phyloP scores from a whole-genome alignment of 768 basidiomycete genomes.

The Megacollybia marginata region DNA sequence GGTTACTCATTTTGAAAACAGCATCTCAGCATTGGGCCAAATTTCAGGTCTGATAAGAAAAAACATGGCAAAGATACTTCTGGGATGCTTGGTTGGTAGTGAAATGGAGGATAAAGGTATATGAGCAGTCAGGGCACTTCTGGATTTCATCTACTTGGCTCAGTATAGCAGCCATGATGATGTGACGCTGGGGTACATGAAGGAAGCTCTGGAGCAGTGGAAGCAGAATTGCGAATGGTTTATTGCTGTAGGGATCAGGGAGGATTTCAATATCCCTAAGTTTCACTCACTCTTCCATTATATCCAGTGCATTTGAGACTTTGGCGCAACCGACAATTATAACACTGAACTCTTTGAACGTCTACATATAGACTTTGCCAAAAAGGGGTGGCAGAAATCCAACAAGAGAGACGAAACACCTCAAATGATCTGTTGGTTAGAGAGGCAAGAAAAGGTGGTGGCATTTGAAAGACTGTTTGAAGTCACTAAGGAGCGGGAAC shows the following conservation, averaged over 20 bases:
- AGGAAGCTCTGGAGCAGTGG: slow-evolving; percentile 6
- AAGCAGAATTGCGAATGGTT: slow-evolving; percentile 3
- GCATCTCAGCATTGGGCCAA: slow-evolving; percentile 30
- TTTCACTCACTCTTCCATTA: slow-evolving; percentile 8
- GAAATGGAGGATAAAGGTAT: neutral
- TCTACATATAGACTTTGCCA: neutral
- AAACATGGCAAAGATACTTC: slow-evolving; percentile 22
- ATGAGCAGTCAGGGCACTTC: slow-evolving; percentile 3
- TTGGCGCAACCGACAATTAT: slow-evolving; percentile 10
- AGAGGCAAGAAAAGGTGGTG: neutral
- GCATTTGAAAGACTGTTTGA: no score
- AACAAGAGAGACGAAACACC: no score
- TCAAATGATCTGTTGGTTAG: no score
- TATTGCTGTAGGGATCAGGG: neutral
- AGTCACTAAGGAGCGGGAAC: no score
- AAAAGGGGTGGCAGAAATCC: no score
- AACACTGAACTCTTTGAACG: slow-evolving; percentile 12
- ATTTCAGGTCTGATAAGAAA: slow-evolving; percentile 31
- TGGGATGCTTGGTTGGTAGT: slow-evolving; percentile 18
- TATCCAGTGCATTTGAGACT: neutral
- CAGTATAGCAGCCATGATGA: slow-evolving; percentile 7
- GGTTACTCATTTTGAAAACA: slow-evolving; percentile 14
- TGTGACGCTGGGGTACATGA: slow-evolving; percentile 7
- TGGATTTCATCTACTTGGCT: slow-evolving; percentile 14
- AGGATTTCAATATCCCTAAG: slow-evolving; percentile 7